These are phyloP conservation scores for Russula compacta DNA, from an alignment of 768 basidiomycete species.

Conservation along the genomic window DNA sequence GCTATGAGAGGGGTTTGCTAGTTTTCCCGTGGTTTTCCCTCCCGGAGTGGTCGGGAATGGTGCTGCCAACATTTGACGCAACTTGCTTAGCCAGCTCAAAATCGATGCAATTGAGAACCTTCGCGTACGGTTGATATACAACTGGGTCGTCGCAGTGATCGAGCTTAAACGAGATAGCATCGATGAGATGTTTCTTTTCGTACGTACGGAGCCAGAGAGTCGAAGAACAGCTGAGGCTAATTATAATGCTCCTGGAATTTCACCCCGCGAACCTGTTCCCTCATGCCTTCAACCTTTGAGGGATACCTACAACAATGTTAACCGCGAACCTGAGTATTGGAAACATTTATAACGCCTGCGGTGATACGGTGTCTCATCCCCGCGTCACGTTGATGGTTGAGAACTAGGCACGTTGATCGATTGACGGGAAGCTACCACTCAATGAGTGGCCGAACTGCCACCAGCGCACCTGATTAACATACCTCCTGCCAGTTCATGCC, in stretches of 20 bases:
- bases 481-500: slow-evolving; percentile 75
- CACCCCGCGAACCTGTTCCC: slow-evolving; percentile 50
- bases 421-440: slow-evolving; percentile 67
- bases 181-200: slow-evolving; percentile 65
- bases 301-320: slow-evolving; percentile 30
- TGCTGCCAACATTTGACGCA: slow-evolving; percentile 54
- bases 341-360: slow-evolving; percentile 46
- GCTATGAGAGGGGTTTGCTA: slow-evolving; percentile 50
- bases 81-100: slow-evolving; percentile 61
- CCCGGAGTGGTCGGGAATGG: slow-evolving; percentile 42
- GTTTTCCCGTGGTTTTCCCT: slow-evolving; percentile 50
- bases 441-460: neutral
- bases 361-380: slow-evolving; percentile 46
- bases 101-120: slow-evolving; percentile 64
- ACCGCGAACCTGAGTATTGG: neutral
- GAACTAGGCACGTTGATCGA: slow-evolving; percentile 63
- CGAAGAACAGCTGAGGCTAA: slow-evolving; percentile 77
- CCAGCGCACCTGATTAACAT: slow-evolving; percentile 1
- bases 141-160: slow-evolving; percentile 70
- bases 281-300: slow-evolving; percentile 45
- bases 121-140: slow-evolving; percentile 61
- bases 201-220: slow-evolving; percentile 60
- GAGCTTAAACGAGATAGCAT: slow-evolving; percentile 74
- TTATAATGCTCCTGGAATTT: slow-evolving; percentile 75
- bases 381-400: slow-evolving; percentile 63